A percentile compares a stretch with the other conserved stretches of the same genome.
Evolutionary conservation across 768 basidiomycete species (phyloP).

Genomic region (Suillus bovinus): DNA sequence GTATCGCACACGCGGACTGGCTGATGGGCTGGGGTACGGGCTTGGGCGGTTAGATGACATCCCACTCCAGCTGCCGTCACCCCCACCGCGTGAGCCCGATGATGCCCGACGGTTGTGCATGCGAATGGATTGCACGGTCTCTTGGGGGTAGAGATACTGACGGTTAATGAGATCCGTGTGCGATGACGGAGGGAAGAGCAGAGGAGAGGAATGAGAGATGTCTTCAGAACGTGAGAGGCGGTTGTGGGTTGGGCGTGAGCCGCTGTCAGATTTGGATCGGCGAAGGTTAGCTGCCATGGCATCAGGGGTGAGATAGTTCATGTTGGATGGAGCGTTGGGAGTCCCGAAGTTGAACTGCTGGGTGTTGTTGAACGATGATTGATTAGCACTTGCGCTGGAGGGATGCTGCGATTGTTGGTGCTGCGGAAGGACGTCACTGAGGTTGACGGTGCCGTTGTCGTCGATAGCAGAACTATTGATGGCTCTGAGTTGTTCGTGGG

Average conservation of each 20-base stretch:
- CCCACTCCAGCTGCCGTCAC: conserved; percentile 33
- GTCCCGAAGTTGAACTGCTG: conserved; percentile 38
- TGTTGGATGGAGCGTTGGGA: conserved; percentile 30
- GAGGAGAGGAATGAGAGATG: conserved; percentile 36
- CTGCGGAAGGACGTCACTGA: conserved; percentile 29
- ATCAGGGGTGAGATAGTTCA: conserved; percentile 42
- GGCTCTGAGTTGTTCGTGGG: conserved; percentile 35
- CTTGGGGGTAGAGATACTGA: conserved; percentile 45
- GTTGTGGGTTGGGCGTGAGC: conserved; percentile 42
- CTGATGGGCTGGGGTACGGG: conserved; percentile 71
- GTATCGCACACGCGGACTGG: conserved; percentile 57
- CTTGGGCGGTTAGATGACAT: conserved; percentile 44
- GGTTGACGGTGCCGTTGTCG: conserved; percentile 34
- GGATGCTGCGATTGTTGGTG: conserved; percentile 30
- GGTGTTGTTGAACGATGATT: conserved; percentile 29
- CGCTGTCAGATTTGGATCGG: conserved; percentile 49
- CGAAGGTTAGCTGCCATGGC: conserved; percentile 39
- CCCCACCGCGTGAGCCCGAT: conserved; percentile 39
- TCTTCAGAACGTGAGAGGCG: conserved; percentile 67
- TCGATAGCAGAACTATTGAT: conserved; percentile 40
- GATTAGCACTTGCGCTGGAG: conserved; percentile 25
- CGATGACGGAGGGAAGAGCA: conserved; percentile 34
- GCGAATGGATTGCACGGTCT: conserved; percentile 37
- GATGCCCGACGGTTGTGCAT: conserved; percentile 45
- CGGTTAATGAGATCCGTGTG: conserved; percentile 45